These are phyloP conservation scores for Aspergillus tamarii DNA, from an alignment of 2,329 filamentous ascomycete species.

Conservation along the genomic window DNA sequence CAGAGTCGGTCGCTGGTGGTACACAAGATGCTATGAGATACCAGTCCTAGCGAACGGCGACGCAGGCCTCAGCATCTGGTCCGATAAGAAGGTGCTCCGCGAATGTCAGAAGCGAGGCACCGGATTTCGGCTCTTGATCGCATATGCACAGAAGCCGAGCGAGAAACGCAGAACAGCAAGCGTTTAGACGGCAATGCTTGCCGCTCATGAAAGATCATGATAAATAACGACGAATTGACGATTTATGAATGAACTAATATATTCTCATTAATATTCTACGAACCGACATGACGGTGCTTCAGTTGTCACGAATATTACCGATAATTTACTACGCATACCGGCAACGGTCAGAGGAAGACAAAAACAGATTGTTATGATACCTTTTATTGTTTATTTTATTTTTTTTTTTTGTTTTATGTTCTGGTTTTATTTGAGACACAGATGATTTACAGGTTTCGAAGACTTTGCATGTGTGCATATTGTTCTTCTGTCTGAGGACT, in stretches of 20 bases:
- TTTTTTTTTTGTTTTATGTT: constrained; percentile 10
- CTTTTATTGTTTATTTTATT: constrained; percentile 7
- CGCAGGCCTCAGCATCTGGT: constrained; percentile 72
- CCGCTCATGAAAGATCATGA: not conserved
- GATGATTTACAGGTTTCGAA: not conserved
- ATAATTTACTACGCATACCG: constrained; percentile 5
- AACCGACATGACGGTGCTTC: not conserved
- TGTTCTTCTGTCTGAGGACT: not conserved
- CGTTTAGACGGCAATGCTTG: constrained; percentile 30
- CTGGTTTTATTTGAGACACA: constrained; percentile 7
- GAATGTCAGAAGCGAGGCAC: constrained; percentile 88
- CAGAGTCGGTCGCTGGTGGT: constrained; percentile 95
- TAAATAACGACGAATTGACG: constrained; percentile 17
- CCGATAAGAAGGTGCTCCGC: constrained; percentile 70
- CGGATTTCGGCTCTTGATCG: constrained; percentile 87
- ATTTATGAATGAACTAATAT: constrained; percentile 2
- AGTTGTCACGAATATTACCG: not conserved
- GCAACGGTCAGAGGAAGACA: constrained; percentile 2
- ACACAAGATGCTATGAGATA: constrained; percentile 86
- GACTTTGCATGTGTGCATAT: not conserved
- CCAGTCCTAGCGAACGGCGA: constrained; percentile 56
- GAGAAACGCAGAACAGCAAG: constrained; percentile 50
- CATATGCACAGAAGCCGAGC: constrained; percentile 80
- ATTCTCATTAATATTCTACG: not conserved
- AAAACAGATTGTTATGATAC: constrained; percentile 9